Evolutionary conservation across 2,329 filamentous ascomycete species (phyloP).

Genomic region (Penicillium decumbens): DNA sequence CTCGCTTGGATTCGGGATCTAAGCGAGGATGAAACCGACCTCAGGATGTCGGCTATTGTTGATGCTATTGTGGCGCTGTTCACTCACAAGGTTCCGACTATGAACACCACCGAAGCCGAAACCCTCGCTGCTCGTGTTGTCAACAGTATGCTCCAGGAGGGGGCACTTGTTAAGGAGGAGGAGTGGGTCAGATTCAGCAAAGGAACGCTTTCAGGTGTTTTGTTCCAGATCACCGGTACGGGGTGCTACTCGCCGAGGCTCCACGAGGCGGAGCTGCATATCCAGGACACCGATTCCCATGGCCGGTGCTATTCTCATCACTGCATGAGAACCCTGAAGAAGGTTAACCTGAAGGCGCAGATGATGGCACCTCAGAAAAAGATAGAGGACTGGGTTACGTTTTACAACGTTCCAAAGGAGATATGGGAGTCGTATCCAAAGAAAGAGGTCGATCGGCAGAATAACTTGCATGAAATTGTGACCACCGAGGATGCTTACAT

Average conservation of each 20-base stretch:
- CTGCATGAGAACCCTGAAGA: constrained; percentile 89
- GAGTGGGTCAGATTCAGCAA: constrained; percentile 95
- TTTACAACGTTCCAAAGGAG: constrained; percentile 77
- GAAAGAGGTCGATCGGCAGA: constrained; percentile 90
- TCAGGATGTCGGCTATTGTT: constrained; percentile 77
- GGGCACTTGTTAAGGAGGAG: constrained; percentile 78
- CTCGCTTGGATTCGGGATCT: constrained; percentile 81
- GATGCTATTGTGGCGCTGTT: constrained; percentile 87
- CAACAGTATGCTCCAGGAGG: constrained; percentile 70
- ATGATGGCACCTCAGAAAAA: constrained; percentile 63
- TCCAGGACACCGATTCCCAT: constrained; percentile 53
- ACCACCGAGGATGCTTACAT: constrained; percentile 90
- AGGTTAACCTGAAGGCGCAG: constrained; percentile 78
- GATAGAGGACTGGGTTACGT: constrained; percentile 80
- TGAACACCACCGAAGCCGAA: constrained; percentile 97
- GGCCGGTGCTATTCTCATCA: constrained; percentile 90
- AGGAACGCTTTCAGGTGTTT: constrained; percentile 76
- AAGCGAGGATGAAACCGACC: constrained; percentile 83
- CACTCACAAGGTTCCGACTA: constrained; percentile 90
- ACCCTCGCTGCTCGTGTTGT: constrained; percentile 74
- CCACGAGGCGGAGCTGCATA: constrained; percentile 68
- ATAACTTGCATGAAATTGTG: constrained; percentile 91
- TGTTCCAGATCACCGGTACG: constrained; percentile 86
- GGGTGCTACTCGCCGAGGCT: constrained; percentile 87
- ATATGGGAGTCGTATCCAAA: constrained; percentile 65